A percentile compares a stretch with the other conserved stretches of the same genome.
phyloP scores from a whole-genome alignment of 2,329 filamentous ascomycete genomes.

The Xylaria digitata region DNA sequence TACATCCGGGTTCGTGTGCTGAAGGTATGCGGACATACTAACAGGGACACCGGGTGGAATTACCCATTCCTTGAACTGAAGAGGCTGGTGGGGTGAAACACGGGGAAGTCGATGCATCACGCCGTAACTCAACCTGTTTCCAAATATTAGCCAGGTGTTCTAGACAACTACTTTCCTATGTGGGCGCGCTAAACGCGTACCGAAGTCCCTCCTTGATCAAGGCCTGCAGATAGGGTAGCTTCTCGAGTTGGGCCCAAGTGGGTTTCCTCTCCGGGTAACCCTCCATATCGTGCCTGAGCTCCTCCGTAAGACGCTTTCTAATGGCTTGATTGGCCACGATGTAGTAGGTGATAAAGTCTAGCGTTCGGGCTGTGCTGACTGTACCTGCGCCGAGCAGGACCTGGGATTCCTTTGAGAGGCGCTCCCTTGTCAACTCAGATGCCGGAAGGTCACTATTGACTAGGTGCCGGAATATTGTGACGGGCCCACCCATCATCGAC shows the following conservation, averaged over 20 bases:
- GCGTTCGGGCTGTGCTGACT: constrained; percentile 44
- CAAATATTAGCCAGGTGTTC: neutral
- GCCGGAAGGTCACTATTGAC: constrained; percentile 44
- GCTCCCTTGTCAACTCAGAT: constrained; percentile 38
- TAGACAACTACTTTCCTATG: neutral
- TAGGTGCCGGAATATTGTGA: constrained; percentile 43
- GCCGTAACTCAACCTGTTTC: constrained; percentile 54
- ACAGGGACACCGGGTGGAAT: constrained; percentile 52
- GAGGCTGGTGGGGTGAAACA: constrained; percentile 9
- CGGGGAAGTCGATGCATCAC: constrained; percentile 41
- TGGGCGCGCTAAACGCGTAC: constrained; percentile 51
- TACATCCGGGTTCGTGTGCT: constrained; percentile 43
- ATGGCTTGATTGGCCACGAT: constrained; percentile 31
- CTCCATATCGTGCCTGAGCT: constrained; percentile 38
- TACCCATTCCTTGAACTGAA: constrained; percentile 45
- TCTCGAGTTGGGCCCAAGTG: constrained; percentile 45
- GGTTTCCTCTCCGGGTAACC: constrained; percentile 33
- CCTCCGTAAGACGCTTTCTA: constrained; percentile 33
- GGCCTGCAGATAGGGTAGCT: constrained; percentile 32
- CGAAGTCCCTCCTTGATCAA: constrained; percentile 33
- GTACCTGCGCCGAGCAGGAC: constrained; percentile 44
- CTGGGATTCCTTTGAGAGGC: constrained; percentile 41
- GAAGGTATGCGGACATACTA: constrained; percentile 51
- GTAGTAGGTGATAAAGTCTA: constrained; percentile 33
- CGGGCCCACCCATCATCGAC: constrained; percentile 5